Evolutionary conservation across 257 asterid genomes (phyloP).

Genomic region (Phtheirospermum japonicum): DNA sequence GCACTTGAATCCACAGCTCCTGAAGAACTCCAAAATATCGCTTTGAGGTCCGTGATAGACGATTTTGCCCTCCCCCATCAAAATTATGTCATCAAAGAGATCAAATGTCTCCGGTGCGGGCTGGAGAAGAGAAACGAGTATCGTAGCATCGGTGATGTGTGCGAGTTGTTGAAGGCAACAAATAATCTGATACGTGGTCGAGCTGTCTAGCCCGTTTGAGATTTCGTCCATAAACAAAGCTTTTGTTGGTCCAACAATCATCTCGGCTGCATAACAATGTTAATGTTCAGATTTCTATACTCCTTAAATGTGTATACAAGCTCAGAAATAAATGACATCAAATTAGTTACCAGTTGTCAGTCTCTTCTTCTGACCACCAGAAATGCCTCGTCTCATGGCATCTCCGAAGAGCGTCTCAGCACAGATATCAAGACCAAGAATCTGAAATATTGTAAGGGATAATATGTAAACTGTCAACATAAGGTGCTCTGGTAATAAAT

Average conservation of each 20-base stretch:
- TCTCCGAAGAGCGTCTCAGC: conserved; percentile 51
- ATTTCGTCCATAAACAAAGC: conserved; percentile 58
- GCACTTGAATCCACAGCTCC: conserved; percentile 46
- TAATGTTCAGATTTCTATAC: too few species aligned
- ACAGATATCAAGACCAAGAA: conserved; percentile 57
- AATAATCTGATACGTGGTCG: conserved; percentile 49
- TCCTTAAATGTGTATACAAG: neutral
- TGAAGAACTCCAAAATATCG: conserved; percentile 34
- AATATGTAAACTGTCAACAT: neutral
- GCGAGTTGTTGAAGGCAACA: conserved; percentile 49
- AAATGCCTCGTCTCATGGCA: conserved; percentile 54
- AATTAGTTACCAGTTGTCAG: conserved; percentile 43
- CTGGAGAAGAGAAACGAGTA: conserved; percentile 54
- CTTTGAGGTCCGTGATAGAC: conserved; percentile 48
- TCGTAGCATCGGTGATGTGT: conserved; percentile 48
- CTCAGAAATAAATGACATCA: neutral
- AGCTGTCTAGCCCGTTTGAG: conserved; percentile 55
- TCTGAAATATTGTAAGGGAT: conserved; percentile 21
- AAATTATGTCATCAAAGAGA: conserved; percentile 48
- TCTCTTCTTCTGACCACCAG: conserved; percentile 66
- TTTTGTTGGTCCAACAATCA: conserved; percentile 56
- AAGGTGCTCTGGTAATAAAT: neutral
- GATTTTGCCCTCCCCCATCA: conserved; percentile 51
- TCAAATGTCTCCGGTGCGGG: conserved; percentile 60
- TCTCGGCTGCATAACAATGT: conserved; percentile 39